These are phyloP conservation scores for Claviceps fusiformis DNA, from an alignment of 2,329 filamentous ascomycete species.

Conservation along the genomic window DNA sequence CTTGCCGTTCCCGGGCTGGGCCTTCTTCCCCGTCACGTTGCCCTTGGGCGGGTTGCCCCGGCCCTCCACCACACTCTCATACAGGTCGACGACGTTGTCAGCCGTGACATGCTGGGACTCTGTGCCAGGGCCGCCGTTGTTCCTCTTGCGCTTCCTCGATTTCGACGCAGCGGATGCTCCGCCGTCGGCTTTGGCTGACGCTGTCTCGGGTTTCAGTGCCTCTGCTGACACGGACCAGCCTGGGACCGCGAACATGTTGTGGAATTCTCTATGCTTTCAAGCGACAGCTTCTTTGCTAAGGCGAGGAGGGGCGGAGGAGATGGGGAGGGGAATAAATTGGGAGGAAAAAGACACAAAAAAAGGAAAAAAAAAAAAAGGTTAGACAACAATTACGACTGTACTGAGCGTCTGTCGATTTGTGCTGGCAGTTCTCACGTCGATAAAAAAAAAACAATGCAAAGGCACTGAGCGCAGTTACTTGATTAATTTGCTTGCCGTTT, in stretches of 20 bases:
- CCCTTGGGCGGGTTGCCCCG: constrained; percentile 20
- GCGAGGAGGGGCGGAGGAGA: neutral
- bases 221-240: constrained; percentile 77
- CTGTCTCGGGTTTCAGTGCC: constrained; percentile 55
- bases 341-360: neutral
- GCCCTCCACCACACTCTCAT: constrained; percentile 66
- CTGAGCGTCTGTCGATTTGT: neutral
- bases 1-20: constrained; percentile 8
- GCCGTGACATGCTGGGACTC: constrained; percentile 39
- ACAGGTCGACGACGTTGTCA: constrained; percentile 64
- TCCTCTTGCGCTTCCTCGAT: constrained; percentile 45
- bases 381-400: neutral
- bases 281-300: neutral
- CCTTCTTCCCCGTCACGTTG: constrained; percentile 19
- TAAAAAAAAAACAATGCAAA: neutral
- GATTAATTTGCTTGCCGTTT: neutral
- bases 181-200: constrained; percentile 15
- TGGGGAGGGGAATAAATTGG: neutral
- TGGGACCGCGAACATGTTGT: constrained; percentile 75
- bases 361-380: neutral
- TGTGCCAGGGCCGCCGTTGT: constrained; percentile 7
- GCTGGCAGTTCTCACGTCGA: neutral
- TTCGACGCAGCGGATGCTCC: constrained; percentile 26
- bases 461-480: neutral
- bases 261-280: neutral